phyloP scores from a whole-genome alignment of 352 stramenopile genomes.

The Pythium phragmitis region DNA sequence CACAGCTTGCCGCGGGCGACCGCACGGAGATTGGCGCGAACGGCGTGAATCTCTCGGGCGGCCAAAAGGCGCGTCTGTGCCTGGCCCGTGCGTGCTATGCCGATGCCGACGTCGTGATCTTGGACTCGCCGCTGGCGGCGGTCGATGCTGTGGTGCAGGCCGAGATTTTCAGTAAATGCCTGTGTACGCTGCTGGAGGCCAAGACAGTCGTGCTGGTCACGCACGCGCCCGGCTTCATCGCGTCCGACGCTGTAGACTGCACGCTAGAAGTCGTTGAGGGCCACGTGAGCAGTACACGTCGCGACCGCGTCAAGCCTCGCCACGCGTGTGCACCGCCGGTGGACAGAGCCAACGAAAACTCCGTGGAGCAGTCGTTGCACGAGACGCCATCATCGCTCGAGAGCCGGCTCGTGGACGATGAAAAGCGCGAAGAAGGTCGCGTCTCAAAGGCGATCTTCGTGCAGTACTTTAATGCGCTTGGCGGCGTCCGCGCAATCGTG shows the following conservation, averaged over 20 bases:
- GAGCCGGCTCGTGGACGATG: constrained; percentile 37
- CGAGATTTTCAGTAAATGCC: constrained; percentile 82
- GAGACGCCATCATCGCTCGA: background rate
- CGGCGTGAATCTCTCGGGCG: constrained; percentile 93
- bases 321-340: background rate
- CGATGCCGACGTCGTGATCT: constrained; percentile 65
- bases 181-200: constrained; percentile 25
- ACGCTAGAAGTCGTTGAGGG: background rate
- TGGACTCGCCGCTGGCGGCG: constrained; percentile 92
- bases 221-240: constrained; percentile 14
- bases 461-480: constrained; percentile 39
- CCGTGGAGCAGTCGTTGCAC: background rate
- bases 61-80: constrained; percentile 59
- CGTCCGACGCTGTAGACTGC: constrained; percentile 7
- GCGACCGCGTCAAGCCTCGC: background rate
- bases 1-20: constrained; percentile 80
- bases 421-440: constrained; percentile 36
- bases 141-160: constrained; percentile 94
- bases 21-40: constrained; percentile 95
- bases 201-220: constrained; percentile 25
- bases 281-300: background rate
- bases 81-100: constrained; percentile 74
- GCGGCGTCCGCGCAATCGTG: constrained; percentile 29
- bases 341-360: background rate
- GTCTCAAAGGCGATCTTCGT: constrained; percentile 39